A percentile compares a stretch with the other conserved stretches of the same genome.
phyloP scores from a whole-genome alignment of 2,329 filamentous ascomycete species.

The Penicillium sp. region DNA sequence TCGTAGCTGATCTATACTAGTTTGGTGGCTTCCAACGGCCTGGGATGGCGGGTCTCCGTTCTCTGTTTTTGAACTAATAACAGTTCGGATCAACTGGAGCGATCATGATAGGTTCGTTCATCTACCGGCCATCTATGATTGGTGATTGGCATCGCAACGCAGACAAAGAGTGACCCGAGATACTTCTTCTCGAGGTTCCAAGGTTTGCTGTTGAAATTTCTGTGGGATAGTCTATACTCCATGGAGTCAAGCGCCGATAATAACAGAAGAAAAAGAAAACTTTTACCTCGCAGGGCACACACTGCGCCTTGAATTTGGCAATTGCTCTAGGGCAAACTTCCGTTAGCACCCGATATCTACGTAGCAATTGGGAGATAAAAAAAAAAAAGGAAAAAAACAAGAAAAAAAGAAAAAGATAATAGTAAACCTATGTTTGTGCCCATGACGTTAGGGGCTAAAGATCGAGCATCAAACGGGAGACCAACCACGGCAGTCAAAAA shows the following conservation, averaged over 20 bases:
- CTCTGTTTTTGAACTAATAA: neutral
- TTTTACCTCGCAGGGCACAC: neutral
- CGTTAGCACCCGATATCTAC: conserved; percentile 1
- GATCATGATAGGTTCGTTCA: conserved; percentile 19
- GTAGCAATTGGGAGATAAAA: neutral
- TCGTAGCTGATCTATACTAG: conserved; percentile 7
- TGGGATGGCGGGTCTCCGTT: neutral
- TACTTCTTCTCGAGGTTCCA: neutral
- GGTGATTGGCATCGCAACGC: neutral
- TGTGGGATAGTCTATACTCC: neutral
- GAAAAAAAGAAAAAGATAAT: no score
- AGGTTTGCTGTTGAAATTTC: neutral
- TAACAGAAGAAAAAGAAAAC: neutral
- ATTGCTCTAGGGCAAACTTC: neutral
- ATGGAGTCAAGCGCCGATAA: conserved; percentile 4
- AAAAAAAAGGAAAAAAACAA: no score
- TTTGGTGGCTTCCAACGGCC: conserved; percentile 2
- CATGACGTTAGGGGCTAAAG: conserved; percentile 5
- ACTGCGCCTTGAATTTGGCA: neutral
- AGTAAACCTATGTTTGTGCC: conserved; percentile 3
- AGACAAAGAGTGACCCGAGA: neutral
- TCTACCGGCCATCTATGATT: neutral
- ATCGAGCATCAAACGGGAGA: conserved; percentile 9
- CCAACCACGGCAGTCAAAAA: neutral
- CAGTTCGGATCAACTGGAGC: conserved; percentile 18